Percentiles rank a stretch among this genome's conserved stretches.
Evolutionary conservation across 805 yeast species (phyloP).

Genomic region (Candida boleticola): DNA sequence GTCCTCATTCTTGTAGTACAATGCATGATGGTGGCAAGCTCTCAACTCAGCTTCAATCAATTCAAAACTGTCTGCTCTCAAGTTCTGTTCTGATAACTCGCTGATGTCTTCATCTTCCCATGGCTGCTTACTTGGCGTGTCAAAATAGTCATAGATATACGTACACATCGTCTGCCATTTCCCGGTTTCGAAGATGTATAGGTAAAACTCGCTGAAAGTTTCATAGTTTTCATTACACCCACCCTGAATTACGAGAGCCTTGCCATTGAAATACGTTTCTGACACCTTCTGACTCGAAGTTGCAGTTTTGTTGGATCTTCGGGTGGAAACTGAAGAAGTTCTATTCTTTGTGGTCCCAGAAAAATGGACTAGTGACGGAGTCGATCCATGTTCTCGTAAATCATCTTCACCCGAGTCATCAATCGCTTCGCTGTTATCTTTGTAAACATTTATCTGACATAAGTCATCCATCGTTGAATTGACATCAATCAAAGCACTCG

Average conservation of each 20-base stretch:
- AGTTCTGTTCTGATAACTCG: conserved; percentile 19
- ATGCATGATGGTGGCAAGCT: conserved; percentile 40
- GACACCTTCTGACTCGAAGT: conserved; percentile 3
- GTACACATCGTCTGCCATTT: conserved; percentile 34
- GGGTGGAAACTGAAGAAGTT: conserved; percentile 10
- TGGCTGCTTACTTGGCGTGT: conserved; percentile 20
- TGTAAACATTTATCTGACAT: conserved; percentile 17
- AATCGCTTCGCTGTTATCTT: neutral
- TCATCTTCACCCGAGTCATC: conserved; percentile 3
- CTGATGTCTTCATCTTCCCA: conserved; percentile 29
- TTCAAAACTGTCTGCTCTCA: conserved; percentile 21
- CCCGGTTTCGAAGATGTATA: conserved; percentile 31
- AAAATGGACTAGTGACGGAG: neutral
- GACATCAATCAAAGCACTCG: conserved; percentile 28
- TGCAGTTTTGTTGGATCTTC: conserved; percentile 4
- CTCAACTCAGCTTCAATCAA: conserved; percentile 40
- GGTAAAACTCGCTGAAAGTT: conserved; percentile 31
- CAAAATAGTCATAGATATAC: conserved; percentile 34
- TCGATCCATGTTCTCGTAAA: neutral
- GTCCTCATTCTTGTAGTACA: conserved; percentile 30
- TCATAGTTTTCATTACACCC: conserved; percentile 32
- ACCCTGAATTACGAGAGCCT: conserved; percentile 38
- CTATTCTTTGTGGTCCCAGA: neutral
- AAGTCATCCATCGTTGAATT: conserved; percentile 14
- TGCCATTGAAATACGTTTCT: conserved; percentile 22